Evolutionary conservation across 1,139 yeast species (phyloP), one percentile per base, ranked within the genome.

Genomic region (Yamadazyma friedrichii): DNA sequence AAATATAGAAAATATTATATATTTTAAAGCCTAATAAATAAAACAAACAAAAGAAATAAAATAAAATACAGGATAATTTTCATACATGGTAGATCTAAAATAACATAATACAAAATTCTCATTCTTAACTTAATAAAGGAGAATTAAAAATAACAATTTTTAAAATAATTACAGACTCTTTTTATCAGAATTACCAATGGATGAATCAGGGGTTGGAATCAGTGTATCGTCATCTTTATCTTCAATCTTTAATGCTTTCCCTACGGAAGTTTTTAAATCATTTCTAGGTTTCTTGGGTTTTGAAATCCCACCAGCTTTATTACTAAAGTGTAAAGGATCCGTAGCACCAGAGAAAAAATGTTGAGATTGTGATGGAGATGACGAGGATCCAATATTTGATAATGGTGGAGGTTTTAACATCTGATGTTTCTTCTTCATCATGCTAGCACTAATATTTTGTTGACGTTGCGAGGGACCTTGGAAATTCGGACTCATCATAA

Each of bases 381-480:
- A 31, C 27, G 42, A 38, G 9, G 33, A 9, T 6, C 28, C 12
- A 25, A 25, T 25, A 25, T 11, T 25, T 10, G 28, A 6, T 27
- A 17, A 16, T 31, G 33, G 16, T 12, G 40, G 38, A 16, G 33
- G 41, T 17, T 42, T 42, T 27, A 48, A 38, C 48, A 48, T 41
- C 40, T 48, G 52, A 30, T 38, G 43, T 38, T 48, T 48, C 38
- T 49, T 49, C 39, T 35, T 45, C 53, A 48, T 49, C 52, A 49
- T 48, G 12, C 41, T 40, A 10, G 52, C 47, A 44, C 50, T 45
- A 15, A 48, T 43, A 6, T 46, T 36, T 31, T 49, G 53, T 40
- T 49, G 53, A 11, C 53, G 42, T 11, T 40, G 39, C 2, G 41
- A 37, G 11, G 42, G 42, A 2, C 35, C 42, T 24, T 28, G 40